Base-by-base conservation (phyloP, 148 eudicot genomes). In the Chenopodium suecicum region DNA sequence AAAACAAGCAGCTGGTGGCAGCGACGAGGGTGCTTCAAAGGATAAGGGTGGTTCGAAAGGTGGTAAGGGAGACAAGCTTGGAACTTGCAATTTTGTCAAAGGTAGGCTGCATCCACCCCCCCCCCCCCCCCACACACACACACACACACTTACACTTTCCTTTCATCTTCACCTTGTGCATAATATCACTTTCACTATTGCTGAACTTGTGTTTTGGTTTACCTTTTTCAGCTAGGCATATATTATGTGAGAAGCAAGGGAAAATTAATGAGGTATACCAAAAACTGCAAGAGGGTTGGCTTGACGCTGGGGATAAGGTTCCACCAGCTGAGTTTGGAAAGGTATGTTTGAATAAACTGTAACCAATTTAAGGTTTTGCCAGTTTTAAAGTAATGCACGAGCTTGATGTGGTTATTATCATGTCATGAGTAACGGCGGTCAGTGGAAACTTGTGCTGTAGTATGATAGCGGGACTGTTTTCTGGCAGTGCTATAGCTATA, bases 281-380 rank as follows among this genome's bases (percentile, higher is more conserved):
- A 89, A 96, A 94, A 87, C 88, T 96, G 79, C 94, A 88, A 83
- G 97, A 94, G 79, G 97, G 94, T 46, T 94, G 99, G 99, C 98
- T 96, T 72, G 85, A 84, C 78, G 91, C 84, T 70, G 99, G 98
- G 76, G 99, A 96, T 82, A 94, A 96, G 79, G 98, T 96, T 86
- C 99, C 99, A 80, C 98, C 98, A 48, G 94, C 99, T 78, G 99
- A 96, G 85, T 96, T 96, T 88, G 99, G 97, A 50, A 92, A 96
- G 94, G 99, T 96, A 83, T 70, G n/a, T 34, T 56, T 52, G 32
- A 70, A 13, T 44, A 34, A n/a, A 70, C 37, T 25, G 71, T n/a
- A 32, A 29, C 47, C 8, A 6, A n/a, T 25, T 54, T 20, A 12
- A 37, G 27, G 16, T 37, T 41, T 14, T 2, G 1, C n/a, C 32